Evolutionary conservation across 768 basidiomycete species (phyloP).

Genomic region (Mycena haematopus): DNA sequence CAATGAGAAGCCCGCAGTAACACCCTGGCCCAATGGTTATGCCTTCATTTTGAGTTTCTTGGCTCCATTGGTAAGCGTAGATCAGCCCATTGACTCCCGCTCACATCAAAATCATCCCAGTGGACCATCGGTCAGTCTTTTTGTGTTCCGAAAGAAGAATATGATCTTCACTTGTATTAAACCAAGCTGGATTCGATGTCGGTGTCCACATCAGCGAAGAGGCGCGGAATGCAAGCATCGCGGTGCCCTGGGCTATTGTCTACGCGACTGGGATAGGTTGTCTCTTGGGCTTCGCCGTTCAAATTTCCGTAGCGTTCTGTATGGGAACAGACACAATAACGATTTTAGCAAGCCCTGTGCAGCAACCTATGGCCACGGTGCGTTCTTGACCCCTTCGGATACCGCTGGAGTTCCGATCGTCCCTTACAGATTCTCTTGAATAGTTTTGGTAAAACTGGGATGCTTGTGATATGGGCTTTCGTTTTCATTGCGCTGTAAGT

Average conservation of each 20-base stretch:
- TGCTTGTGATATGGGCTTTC: conserved; percentile 61
- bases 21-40: conserved; percentile 54
- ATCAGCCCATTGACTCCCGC: background rate
- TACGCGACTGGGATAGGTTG: conserved; percentile 50
- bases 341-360: conserved; percentile 38
- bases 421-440: conserved; percentile 46
- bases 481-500: conserved; percentile 56
- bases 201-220: conserved; percentile 40
- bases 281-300: conserved; percentile 50
- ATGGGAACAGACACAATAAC: conserved; percentile 56
- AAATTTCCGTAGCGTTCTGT: conserved; percentile 59
- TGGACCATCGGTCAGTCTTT: no score
- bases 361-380: conserved; percentile 49
- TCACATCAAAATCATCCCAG: no score
- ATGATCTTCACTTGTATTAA: no score
- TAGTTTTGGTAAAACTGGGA: conserved; percentile 53
- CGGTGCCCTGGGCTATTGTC: conserved; percentile 66
- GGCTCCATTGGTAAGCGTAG: conserved; percentile 52
- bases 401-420: background rate
- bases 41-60: conserved; percentile 59
- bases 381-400: background rate
- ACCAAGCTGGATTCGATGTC: conserved; percentile 53
- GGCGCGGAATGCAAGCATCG: conserved; percentile 59
- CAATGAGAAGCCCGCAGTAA: conserved; percentile 31
- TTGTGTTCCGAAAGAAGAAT: no score